Conservation (phyloP, 257 asterid species). For the Anisodus acutangulus region DNA sequence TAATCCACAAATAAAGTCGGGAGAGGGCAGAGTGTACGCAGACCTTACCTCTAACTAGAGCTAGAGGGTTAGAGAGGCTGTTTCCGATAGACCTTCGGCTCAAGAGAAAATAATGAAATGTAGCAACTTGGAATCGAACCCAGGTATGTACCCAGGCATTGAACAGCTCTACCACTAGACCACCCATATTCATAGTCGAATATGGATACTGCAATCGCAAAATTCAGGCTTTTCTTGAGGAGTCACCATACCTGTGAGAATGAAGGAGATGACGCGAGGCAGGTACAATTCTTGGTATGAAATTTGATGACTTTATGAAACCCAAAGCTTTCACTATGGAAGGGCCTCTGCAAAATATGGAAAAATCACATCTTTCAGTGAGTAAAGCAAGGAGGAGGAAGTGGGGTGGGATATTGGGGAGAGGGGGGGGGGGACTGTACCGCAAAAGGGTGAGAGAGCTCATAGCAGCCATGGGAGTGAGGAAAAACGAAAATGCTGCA, state of each 20-base stretch:
- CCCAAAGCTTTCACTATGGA: constrained; percentile 47
- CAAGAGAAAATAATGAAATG: no score
- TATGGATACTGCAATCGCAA: neutral
- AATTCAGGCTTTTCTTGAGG: neutral
- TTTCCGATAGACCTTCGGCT: no score
- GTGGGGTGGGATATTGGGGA: neutral
- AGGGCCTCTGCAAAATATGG: constrained; percentile 54
- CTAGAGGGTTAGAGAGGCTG: no score
- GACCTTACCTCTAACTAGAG: no score
- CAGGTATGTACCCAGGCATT: no score
- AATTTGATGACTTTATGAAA: constrained; percentile 51
- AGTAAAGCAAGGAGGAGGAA: neutral
- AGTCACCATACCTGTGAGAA: constrained; percentile 53
- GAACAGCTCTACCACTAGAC: no score
- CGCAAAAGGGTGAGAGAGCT: constrained; percentile 54
- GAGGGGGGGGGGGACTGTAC: constrained; percentile 33
- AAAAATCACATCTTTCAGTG: constrained; percentile 26
- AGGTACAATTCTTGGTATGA: constrained; percentile 31
- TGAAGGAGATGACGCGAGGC: constrained; percentile 45
- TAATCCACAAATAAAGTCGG: no score
- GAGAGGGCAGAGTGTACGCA: no score
- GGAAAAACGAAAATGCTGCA: neutral
- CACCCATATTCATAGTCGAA: no score
- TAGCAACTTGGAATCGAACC: no score
- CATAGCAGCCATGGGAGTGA: constrained; percentile 46